Conservation (phyloP, 2,329 filamentous ascomycete species). For the Phaeosphaeriaceae sp. region DNA sequence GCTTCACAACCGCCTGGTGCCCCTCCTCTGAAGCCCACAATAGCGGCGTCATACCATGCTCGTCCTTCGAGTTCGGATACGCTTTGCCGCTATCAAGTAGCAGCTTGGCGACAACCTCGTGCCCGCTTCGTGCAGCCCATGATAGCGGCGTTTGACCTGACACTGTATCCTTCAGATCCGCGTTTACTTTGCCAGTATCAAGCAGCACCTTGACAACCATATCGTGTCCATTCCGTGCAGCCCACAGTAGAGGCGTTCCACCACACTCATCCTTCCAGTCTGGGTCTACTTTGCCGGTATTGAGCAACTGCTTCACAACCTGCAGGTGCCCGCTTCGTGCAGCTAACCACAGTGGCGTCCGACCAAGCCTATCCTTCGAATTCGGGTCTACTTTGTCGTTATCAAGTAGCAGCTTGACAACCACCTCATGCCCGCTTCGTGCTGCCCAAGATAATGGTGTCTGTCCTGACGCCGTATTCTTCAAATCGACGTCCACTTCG, state of each 20-base stretch:
- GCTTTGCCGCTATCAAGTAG: conserved; percentile 13
- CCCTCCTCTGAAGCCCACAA: conserved; percentile 4
- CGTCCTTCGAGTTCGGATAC: conserved; percentile 12
- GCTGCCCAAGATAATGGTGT: no score
- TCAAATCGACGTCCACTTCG: no score
- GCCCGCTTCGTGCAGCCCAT: conserved; percentile 3
- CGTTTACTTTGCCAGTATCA: conserved; percentile 9
- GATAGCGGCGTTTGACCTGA: conserved; percentile 1
- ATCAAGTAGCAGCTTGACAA: conserved; percentile 8
- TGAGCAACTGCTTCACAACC: conserved; percentile 1
- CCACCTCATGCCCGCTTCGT: not conserved
- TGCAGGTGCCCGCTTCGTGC: conserved; percentile 3
- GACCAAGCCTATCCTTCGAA: conserved; percentile 1
- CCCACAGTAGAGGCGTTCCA: conserved; percentile 4
- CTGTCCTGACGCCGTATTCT: no score
- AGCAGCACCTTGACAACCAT: conserved; percentile 12
- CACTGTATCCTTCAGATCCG: conserved; percentile 5
- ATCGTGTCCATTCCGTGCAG: not conserved
- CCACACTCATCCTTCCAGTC: conserved; percentile 4
- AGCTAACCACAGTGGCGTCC: conserved; percentile 4
- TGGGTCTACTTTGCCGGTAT: conserved; percentile 1
- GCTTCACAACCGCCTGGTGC: conserved; percentile 3
- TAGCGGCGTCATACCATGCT: conserved; percentile 7
- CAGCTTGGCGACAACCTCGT: conserved; percentile 6
- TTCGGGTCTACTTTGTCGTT: conserved; percentile 5